phyloP scores from a whole-genome alignment of 192 early-diverging fungal genomes.

The Oehlia diaphana region DNA sequence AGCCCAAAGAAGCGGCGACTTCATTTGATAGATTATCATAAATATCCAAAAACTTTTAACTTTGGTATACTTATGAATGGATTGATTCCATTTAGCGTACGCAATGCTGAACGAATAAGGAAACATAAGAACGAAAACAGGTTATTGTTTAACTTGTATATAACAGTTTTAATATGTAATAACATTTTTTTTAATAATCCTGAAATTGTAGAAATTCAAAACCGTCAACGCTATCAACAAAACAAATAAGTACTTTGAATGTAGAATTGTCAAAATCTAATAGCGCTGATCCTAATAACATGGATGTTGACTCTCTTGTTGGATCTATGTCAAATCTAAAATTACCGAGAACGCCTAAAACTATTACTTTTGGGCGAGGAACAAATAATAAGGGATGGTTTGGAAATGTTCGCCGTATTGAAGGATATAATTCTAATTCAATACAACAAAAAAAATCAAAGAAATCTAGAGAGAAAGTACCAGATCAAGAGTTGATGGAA shows the following conservation, averaged over 20 bases:
- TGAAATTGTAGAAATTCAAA: not conserved
- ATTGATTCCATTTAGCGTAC: slow-evolving; percentile 32
- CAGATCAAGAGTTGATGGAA: not conserved
- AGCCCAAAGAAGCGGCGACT: slow-evolving; percentile 38
- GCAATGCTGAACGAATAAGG: not conserved
- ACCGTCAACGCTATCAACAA: not conserved
- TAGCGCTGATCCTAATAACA: not conserved
- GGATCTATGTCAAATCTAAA: slow-evolving; percentile 14
- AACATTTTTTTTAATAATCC: not conserved
- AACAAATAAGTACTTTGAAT: not conserved
- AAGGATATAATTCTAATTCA: not conserved
- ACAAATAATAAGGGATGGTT: not conserved
- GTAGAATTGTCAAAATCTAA: not conserved
- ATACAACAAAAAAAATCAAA: not conserved
- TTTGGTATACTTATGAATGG: slow-evolving; percentile 49
- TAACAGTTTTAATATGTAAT: not conserved
- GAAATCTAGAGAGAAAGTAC: not conserved
- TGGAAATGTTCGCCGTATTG: not conserved
- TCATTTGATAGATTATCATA: slow-evolving; percentile 57
- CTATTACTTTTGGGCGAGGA: slow-evolving; percentile 16
- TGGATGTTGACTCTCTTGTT: not conserved
- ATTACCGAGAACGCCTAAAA: not conserved
- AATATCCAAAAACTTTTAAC: slow-evolving; percentile 51
- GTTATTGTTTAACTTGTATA: not conserved
- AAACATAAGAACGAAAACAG: slow-evolving; percentile 12